Conservation (phyloP, 2,329 filamentous ascomycete species). For the Apiospora aurea region DNA sequence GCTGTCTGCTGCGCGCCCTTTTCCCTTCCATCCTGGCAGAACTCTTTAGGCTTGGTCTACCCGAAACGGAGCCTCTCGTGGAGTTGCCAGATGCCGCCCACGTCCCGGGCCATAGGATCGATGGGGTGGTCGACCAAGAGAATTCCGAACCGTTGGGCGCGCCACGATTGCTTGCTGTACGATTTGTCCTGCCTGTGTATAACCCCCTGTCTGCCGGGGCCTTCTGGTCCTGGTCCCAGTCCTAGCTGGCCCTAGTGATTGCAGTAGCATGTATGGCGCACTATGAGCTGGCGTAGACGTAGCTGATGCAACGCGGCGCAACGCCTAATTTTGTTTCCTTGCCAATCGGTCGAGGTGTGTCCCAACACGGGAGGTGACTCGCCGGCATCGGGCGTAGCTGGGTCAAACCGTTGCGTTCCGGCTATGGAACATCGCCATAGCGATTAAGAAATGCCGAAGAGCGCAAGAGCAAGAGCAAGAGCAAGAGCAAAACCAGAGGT, state of each 20-base stretch:
- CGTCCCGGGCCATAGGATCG: neutral
- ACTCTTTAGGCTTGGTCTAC: neutral
- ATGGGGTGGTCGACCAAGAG: neutral
- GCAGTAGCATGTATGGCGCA: neutral
- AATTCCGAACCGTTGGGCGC: neutral
- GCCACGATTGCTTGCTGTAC: neutral
- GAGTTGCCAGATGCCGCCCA: neutral
- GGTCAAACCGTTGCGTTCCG: neutral
- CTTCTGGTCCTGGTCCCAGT: neutral
- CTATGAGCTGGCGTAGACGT: neutral
- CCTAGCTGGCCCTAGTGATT: neutral
- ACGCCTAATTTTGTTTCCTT: neutral
- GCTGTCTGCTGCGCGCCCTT: neutral
- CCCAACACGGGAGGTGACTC: neutral
- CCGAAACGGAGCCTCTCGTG: conserved; percentile 1
- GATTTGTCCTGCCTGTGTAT: neutral
- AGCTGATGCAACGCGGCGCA: conserved; percentile 5
- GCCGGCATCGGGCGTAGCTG: neutral
- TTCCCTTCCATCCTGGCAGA: neutral
- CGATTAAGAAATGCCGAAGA: neutral
- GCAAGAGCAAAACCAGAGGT: neutral
- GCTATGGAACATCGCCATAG: neutral
- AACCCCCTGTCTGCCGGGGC: neutral
- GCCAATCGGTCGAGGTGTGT: neutral
- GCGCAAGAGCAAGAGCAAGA: neutral